Evolutionary conservation across 345 rosid species (phyloP), one percentile per base, ranked within the genome.

Genomic region (Anacardium occidentale): DNA sequence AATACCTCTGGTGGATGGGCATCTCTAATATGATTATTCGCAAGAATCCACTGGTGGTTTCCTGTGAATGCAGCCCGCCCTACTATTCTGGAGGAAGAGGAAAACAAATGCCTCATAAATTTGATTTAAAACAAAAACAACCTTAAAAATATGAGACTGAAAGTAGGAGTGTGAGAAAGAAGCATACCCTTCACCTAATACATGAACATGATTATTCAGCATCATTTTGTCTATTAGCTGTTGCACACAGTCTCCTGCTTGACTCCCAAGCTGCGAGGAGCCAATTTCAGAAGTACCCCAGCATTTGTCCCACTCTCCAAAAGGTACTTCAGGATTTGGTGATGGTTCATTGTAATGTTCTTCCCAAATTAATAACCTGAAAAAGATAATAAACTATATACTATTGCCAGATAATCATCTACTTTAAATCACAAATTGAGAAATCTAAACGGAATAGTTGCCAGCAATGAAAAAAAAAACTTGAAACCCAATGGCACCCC

Each of bases 291-390:
- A 61, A 52, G 78, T 72, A 55, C 69, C 82, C 69, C 76, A 70
- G 75, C 63, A 62, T 71, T 83, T 86, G 66, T 80, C 87, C 79
- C 80, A 74, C 56, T 71, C 88, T 73, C 82, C 87, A 25, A 77
- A 77, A 21, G 85, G 69, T 54, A 74, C 34, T 52, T 72, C 79
- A 55, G 74, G 51, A 70, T 70, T 52, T 50, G 74, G 76, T 29
- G 63, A 42, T 2, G 88, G 74, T 79, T 87, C 87, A 25, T 74
- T 78, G 65, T 86, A 83, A 70, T 90, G 90, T 78, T 90, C 98
- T 80, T 96, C 99, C 99, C 98, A 96, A 56, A 93, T 93, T 74
- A 96, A 80, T 71, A 96, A 82, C 82, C 99, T 93, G 83, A 74
- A 65, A 54, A 45, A n/a, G 14, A 68, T 5, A 37, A 22, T 10